phyloP scores from a whole-genome alignment of 306 rosid species.

The Corylus heterophylla region DNA sequence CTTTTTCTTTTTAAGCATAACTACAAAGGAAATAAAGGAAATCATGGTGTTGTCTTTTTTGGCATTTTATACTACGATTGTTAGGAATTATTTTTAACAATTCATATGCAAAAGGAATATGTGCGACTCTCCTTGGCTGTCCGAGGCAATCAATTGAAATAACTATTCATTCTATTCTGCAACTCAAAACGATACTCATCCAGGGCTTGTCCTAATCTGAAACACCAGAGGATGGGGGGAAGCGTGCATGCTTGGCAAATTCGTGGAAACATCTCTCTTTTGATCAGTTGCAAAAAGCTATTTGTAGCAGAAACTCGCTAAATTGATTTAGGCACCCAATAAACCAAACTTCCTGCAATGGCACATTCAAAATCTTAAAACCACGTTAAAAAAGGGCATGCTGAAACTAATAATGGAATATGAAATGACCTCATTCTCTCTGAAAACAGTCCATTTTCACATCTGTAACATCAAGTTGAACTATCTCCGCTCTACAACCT shows the following conservation, averaged over 20 bases:
- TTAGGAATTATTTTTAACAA: background rate
- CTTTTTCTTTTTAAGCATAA: background rate
- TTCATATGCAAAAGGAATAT: too few relatives aligned
- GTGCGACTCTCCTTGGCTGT: background rate
- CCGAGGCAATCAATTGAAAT: background rate
- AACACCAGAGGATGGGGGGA: background rate
- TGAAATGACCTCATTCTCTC: constrained; percentile 24
- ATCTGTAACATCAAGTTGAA: constrained; percentile 86
- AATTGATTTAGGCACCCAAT: too few relatives aligned
- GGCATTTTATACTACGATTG: background rate
- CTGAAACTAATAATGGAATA: background rate
- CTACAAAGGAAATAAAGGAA: background rate
- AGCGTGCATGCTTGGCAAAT: background rate
- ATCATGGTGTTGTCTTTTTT: background rate
- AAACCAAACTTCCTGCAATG: too few relatives aligned
- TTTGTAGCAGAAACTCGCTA: background rate
- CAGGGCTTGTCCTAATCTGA: background rate
- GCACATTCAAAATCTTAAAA: background rate
- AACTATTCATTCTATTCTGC: background rate
- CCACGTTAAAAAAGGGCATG: background rate
- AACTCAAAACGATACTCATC: background rate
- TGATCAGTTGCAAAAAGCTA: background rate
- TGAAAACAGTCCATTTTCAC: constrained; percentile 85
- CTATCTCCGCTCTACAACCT: constrained; percentile 86
- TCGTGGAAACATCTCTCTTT: background rate